phyloP scores from a whole-genome alignment of 805 yeast genomes.

The Starmera amethionina region DNA sequence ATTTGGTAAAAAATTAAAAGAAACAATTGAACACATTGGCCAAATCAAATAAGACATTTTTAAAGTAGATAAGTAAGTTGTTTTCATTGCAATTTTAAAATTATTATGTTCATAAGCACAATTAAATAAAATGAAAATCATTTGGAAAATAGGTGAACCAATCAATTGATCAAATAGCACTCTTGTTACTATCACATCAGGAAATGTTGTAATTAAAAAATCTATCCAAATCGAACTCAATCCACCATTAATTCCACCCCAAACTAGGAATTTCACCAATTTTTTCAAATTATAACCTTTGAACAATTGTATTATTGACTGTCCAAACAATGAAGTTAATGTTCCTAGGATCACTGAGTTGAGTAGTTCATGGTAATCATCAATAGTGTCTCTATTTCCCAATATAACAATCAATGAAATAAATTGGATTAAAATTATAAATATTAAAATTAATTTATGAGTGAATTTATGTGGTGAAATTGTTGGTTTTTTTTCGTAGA shows the following conservation, averaged over 20 bases:
- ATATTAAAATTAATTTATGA: no score
- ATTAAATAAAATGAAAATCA: constrained; percentile 36
- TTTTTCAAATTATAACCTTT: constrained; percentile 10
- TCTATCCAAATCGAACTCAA: constrained; percentile 49
- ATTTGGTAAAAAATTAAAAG: constrained; percentile 39
- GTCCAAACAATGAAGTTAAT: constrained; percentile 15
- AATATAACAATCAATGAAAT: constrained; percentile 6
- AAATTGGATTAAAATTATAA: constrained; percentile 5
- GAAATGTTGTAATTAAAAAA: constrained; percentile 25
- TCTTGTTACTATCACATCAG: constrained; percentile 25
- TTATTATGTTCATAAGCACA: constrained; percentile 46
- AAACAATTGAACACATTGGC: constrained; percentile 45
- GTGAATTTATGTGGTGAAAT: no score
- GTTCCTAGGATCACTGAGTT: constrained; percentile 16
- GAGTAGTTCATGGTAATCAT: constrained; percentile 13
- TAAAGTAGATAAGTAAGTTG: constrained; percentile 35
- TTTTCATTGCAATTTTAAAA: constrained; percentile 20
- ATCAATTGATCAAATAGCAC: constrained; percentile 43
- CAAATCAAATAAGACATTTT: constrained; percentile 46
- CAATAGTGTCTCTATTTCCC: constrained; percentile 14
- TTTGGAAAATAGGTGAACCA: constrained; percentile 48
- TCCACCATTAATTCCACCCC: constrained; percentile 55
- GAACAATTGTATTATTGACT: constrained; percentile 14
- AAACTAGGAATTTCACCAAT: constrained; percentile 36
- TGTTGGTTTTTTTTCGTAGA: no score